Percentiles rank a stretch among this genome's conserved stretches.
phyloP scores from a whole-genome alignment of 2,329 filamentous ascomycete species.

The Penicillium sp. region DNA sequence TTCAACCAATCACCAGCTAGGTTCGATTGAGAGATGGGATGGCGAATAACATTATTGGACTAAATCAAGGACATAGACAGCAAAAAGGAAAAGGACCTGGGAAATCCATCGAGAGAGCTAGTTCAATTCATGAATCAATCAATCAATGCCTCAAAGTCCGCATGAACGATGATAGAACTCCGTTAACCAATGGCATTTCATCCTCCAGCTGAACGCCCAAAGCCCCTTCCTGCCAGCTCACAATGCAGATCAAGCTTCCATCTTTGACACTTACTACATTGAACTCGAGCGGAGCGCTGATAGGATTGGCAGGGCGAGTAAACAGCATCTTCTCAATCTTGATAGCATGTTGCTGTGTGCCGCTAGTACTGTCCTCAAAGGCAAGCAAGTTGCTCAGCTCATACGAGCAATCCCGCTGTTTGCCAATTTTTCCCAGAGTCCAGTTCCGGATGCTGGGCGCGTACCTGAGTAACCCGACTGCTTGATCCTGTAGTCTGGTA shows the following conservation, averaged over 20 bases:
- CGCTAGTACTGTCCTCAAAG: conserved; percentile 37
- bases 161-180: not conserved
- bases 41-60: too few species aligned
- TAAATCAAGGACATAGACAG: too few species aligned
- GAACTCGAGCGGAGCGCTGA: conserved; percentile 41
- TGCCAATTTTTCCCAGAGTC: conserved; percentile 40
- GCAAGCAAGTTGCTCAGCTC: conserved; percentile 50
- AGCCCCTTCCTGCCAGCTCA: conserved; percentile 49
- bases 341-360: not conserved
- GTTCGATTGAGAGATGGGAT: too few species aligned
- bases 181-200: not conserved
- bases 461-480: conserved; percentile 48
- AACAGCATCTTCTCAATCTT: conserved; percentile 45
- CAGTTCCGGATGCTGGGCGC: conserved; percentile 43
- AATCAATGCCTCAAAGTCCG: not conserved
- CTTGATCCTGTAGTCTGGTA: conserved; percentile 37
- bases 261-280: conserved; percentile 44
- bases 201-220: conserved; percentile 40
- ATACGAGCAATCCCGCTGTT: conserved; percentile 43
- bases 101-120: too few species aligned
- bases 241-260: conserved; percentile 40
- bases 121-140: too few species aligned
- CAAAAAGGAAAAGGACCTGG: too few species aligned
- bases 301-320: conserved; percentile 45
- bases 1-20: too few species aligned